Evolutionary conservation across 768 basidiomycete species (phyloP).

Genomic region (Gautieria morchelliformis): DNA sequence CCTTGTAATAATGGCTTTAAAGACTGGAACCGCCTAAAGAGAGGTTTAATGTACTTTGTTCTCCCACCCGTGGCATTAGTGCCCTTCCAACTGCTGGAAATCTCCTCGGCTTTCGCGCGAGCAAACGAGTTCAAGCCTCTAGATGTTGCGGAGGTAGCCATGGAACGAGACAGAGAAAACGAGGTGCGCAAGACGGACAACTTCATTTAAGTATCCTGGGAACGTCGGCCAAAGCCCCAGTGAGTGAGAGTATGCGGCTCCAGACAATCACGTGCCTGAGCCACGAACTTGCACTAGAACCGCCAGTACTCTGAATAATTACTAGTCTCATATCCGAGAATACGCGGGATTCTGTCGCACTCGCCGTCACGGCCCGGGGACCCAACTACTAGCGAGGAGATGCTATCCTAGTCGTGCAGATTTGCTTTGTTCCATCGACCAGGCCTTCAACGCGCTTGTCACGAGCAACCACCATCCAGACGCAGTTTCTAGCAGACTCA

Average conservation of each 20-base stretch:
- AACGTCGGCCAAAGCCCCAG: background rate
- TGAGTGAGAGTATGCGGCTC: background rate
- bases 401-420: no score
- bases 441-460: no score
- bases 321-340: no score
- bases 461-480: no score
- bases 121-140: constrained; percentile 45
- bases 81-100: constrained; percentile 76
- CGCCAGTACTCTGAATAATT: no score
- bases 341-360: no score
- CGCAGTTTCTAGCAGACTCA: no score
- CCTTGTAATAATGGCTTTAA: background rate
- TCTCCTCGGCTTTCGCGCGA: constrained; percentile 52
- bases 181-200: constrained; percentile 2
- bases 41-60: constrained; percentile 41
- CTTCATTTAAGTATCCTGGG: background rate
- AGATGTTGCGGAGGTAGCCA: background rate
- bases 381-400: no score
- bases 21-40: background rate
- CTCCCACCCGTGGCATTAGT: constrained; percentile 77
- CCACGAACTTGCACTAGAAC: no score
- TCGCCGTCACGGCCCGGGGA: no score
- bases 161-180: background rate
- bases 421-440: no score
- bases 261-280: no score